phyloP scores from a whole-genome alignment of 495 filamentous ascomycete genomes.

The Penicillium canariense region DNA sequence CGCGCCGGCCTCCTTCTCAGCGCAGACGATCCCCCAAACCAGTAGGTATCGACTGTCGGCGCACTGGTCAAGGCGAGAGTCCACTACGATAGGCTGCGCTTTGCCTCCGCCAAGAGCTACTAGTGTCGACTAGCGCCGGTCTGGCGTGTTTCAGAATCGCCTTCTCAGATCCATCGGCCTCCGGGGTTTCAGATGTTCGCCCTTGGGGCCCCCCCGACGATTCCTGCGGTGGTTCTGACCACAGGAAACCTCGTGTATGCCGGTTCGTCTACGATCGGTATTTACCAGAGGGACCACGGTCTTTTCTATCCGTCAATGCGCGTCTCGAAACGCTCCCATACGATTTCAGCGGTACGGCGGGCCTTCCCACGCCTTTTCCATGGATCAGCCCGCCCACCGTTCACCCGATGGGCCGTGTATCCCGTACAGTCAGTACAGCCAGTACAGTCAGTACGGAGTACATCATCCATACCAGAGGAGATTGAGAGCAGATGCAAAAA shows the following conservation, averaged over 20 bases:
- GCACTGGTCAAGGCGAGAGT: background rate
- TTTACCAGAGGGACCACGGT: no score
- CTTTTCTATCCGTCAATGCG: no score
- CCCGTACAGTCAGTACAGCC: background rate
- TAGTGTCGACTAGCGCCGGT: conserved; percentile 19
- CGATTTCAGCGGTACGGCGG: background rate
- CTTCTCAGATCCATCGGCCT: conserved; percentile 23
- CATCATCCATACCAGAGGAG: background rate
- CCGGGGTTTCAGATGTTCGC: conserved; percentile 26
- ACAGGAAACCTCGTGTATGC: background rate
- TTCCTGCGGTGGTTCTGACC: no score
- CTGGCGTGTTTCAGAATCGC: conserved; percentile 28
- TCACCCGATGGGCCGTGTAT: conserved; percentile 20
- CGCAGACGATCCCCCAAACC: conserved; percentile 3
- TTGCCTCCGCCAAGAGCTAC: conserved; percentile 11
- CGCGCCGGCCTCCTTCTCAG: no score
- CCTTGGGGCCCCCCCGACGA: background rate
- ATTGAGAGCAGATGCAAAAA: background rate
- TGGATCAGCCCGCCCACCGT: conserved; percentile 27
- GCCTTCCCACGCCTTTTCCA: conserved; percentile 6
- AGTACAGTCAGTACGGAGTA: background rate
- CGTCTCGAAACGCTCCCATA: no score
- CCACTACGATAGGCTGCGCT: conserved; percentile 9
- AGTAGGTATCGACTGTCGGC: conserved; percentile 14
- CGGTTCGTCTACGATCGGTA: no score